phyloP scores from a whole-genome alignment of 306 rosid species.

The Acacia crassicarpa region DNA sequence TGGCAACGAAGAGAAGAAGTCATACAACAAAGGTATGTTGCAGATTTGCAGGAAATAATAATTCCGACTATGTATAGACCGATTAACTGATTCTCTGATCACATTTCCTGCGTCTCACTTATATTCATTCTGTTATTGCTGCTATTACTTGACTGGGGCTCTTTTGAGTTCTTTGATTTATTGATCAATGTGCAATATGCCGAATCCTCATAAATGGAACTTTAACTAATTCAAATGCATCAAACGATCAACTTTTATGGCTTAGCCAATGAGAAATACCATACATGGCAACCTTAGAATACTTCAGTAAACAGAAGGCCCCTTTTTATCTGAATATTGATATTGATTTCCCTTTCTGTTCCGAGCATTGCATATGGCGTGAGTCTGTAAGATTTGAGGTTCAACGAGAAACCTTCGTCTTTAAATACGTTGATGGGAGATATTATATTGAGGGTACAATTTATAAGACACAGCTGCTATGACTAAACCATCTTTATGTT shows the following conservation, averaged over 20 bases:
- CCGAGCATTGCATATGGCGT: background rate
- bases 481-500: background rate
- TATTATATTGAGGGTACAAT: background rate
- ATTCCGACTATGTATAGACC: background rate
- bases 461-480: background rate
- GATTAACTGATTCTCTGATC: constrained; percentile 23
- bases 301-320: background rate
- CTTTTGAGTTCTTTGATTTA: background rate
- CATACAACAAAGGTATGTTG: constrained; percentile 62
- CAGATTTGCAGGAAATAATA: constrained; percentile 18
- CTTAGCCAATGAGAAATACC: constrained; percentile 8
- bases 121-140: background rate
- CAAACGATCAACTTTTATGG: background rate
- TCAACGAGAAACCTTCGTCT: background rate
- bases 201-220: background rate
- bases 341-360: constrained; percentile 14
- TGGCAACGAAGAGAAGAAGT: constrained; percentile 69
- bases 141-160: background rate
- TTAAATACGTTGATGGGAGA: constrained; percentile 16
- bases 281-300: background rate
- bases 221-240: constrained; percentile 22
- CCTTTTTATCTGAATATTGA: background rate
- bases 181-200: background rate
- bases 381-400: constrained; percentile 11
- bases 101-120: background rate